Conservation (phyloP, 169 alveolate species). For the Neospora caninum region DNA sequence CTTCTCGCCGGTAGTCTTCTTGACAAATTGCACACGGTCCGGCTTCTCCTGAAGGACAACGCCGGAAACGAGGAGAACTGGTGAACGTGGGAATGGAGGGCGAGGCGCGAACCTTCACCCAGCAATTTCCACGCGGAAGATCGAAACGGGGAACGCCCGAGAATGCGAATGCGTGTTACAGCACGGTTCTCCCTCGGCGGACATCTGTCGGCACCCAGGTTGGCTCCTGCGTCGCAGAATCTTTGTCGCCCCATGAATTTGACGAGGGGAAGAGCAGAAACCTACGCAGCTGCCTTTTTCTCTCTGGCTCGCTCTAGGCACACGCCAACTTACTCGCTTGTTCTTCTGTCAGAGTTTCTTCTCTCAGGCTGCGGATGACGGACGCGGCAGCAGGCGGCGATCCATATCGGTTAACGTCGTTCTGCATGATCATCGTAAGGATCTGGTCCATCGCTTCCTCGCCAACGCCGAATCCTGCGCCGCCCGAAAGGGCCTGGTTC, state of each 20-base stretch:
- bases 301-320: background rate
- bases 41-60: background rate
- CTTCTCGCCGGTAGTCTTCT: background rate
- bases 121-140: too few relatives aligned
- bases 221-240: too few relatives aligned
- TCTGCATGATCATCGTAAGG: slow-evolving; percentile 4
- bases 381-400: slow-evolving; percentile 5
- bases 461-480: background rate
- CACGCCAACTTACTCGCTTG: background rate
- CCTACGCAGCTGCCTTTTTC: background rate
- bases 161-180: too few relatives aligned
- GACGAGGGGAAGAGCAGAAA: background rate
- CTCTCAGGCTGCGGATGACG: background rate
- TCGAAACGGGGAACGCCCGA: too few relatives aligned
- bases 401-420: background rate
- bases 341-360: background rate
- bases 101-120: too few relatives aligned
- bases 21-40: slow-evolving; percentile 20
- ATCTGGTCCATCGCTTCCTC: slow-evolving; percentile 3
- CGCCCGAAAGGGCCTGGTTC: background rate
- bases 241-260: background rate
- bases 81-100: background rate
- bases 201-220: too few relatives aligned
- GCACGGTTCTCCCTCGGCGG: too few relatives aligned
- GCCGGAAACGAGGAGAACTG: background rate